Evolutionary conservation across 768 basidiomycete species (phyloP), one percentile per base, ranked within the genome.

Genomic region (Strobilomyces echinocephalus): DNA sequence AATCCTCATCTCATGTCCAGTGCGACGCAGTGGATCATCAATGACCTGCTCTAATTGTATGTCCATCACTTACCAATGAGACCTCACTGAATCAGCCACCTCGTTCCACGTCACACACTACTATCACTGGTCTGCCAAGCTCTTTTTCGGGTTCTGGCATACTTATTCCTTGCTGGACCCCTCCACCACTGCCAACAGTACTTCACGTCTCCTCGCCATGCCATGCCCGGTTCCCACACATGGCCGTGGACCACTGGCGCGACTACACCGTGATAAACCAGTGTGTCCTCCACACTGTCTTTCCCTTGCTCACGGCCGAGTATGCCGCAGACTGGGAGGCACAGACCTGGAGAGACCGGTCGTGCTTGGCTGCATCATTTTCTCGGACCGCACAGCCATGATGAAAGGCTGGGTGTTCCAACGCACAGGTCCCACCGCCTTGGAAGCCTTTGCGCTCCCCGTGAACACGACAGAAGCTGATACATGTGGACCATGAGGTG

Each of bases 201-300:
- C 79, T 43, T 89, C 91, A 1, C 69, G 74, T 6, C 83, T 97
- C 34, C 88, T 90, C 1, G 76, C 80, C 87, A 0, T 81, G 85
- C 0, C 86, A 88, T 11, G 72, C 94, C 59, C 69, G 91, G 60
- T 93, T 97, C 71, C 76, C 83, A 43, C 86, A 85, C 55, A 69
- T 87, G 14, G 83, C 86, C 59, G 81, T 83, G 11, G 79, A 76
- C 47, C 84, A 90, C 60, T 97, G 93, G 93, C 82, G 91, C 18
- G 94, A 97, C 70, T 93, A 94, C 57, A 83, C 94, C 7, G 73
- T 77, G 35, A 93, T 97, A 92, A 95, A 95, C 69, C 82, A 94
- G 72, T 91, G 82, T 78, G 81, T 94, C 45, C 74, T 91, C 24
- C 85, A 86, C 45, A 80, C 83, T 28, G 79, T 83, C 53, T 92